Base-by-base conservation (phyloP, 345 rosid species). In the Rhizophora mangle region DNA sequence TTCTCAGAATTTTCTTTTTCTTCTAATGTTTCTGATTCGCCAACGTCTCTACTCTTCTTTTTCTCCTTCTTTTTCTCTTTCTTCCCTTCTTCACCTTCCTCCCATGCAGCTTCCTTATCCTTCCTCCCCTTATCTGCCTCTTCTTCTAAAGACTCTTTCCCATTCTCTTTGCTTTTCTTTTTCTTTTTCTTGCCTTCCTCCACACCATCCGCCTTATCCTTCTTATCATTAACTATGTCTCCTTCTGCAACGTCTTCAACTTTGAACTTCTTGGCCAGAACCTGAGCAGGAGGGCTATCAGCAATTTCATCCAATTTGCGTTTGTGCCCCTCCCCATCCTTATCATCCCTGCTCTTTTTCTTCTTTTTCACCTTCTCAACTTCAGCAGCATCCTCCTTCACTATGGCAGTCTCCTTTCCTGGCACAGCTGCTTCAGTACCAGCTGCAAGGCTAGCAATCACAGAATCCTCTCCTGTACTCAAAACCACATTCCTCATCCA, bases 361-460 rank as follows among this genome's bases (percentile, higher is more conserved):
- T 81, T 74, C 66, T 77, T 78, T 69, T 77, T 73, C 61, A 74
- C 69, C 43, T 74, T 51, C 36, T 57, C 67, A 55, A 19, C 70
- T 6, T 32, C 71, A 5, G 11, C 72, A 53, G 22, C 66, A 54
- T 64, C 72, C 39, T 74, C 67, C 64, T 68, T 68, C 49, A 24
- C 81, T 7, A 30, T 73, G 55, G 78, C 70, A n/a, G 4, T 56
- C 68, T 76, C 84, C 54, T 61, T 76, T 64, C 51, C 67, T 32
- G 32, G 72, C 18, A 51, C 77, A 20, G 67, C 85, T 0, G 73
- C 76, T 47, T 75, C 87, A 37, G 79, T 61, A 5, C 83, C 86
- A 71, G 96, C 98, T 6, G 96, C 96, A 70, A 77, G 77, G 59
- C 85, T 63, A n/a, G 98, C 98, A 73, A 90, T 73, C 73, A 83